Evolutionary conservation across 2,329 filamentous ascomycete species (phyloP), one percentile per base, ranked within the genome.

Genomic region (Nemania sp.): DNA sequence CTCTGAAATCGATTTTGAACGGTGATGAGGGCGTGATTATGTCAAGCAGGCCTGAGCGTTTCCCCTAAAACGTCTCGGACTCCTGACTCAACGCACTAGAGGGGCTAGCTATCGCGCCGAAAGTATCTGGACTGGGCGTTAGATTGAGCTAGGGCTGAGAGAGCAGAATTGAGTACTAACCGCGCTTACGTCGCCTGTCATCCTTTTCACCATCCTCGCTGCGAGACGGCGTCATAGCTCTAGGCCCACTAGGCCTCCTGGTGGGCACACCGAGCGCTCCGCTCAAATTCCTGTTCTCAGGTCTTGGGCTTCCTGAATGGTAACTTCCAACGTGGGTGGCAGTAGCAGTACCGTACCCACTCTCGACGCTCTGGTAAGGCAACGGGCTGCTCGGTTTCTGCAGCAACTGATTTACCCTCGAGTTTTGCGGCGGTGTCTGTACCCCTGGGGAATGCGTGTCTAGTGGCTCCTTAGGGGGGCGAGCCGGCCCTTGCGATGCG

Each of bases 381-480:
- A 82, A 73, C 0, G 85, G 84, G 71, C 82, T 85, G 47, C 69
- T 63, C 72, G 84, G 84, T 49, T 71, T 68, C 70, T 84, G 84
- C 62, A 79, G 78, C 50, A 85, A 72, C 71, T 83, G 83, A 53
- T 78, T 81, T 45, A 82, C 72, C 17, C 82, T 80, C 55, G 74
- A 76, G 39, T 78, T 75, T 63, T 80, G 79, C 7, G 79, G 77
- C 10, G 83, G 80, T 1, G 80, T 80, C 29, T 79, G 74, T 4
- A 66, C 70, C 21, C 56, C 62, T 54, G 52, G 67, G 12, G 73
- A 75, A 5, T 72, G 69, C 39, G 70, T 72, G 5, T 82, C 82
- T 0, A 88, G 72, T 0, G 84, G 83, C 74, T 88, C 86, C 76
- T 89, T 89, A 5, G 86, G 86, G 37, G 86, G 86, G 3, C 84